Percentiles rank a stretch among this genome's conserved stretches.
phyloP scores from a whole-genome alignment of 108 stramenopile species.

The Discostella stelligeroides region DNA sequence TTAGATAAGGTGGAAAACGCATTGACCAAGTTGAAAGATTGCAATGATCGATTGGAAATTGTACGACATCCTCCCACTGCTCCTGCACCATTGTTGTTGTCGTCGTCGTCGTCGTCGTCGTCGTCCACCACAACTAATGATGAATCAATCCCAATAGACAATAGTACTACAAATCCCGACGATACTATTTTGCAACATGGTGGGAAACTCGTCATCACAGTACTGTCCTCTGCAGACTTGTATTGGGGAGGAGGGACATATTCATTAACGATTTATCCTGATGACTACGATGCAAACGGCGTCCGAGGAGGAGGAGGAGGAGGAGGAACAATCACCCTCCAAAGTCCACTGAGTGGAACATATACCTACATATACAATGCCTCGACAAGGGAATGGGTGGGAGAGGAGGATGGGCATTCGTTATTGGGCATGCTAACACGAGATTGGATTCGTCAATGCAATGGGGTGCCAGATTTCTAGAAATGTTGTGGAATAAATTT shows the following conservation, averaged over 20 bases:
- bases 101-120: neutral
- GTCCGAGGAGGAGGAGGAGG: conserved; percentile 31
- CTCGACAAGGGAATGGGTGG: conserved; percentile 68
- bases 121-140: neutral
- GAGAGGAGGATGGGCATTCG: conserved; percentile 69
- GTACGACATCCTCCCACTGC: conserved; percentile 28
- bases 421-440: conserved; percentile 80
- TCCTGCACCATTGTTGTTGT: too few species aligned
- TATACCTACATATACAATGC: conserved; percentile 61
- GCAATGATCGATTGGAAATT: conserved; percentile 64
- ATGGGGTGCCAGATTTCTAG: conserved; percentile 80
- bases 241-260: conserved; percentile 57
- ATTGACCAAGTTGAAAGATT: conserved; percentile 59
- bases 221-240: conserved; percentile 56
- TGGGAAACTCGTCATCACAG: conserved; percentile 57
- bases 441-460: conserved; percentile 81
- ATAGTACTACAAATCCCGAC: conserved; percentile 4
- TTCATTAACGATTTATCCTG: conserved; percentile 27
- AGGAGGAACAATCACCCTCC: conserved; percentile 48
- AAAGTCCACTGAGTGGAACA: conserved; percentile 74
- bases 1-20: conserved; percentile 64
- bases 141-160: neutral
- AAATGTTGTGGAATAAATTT: too few species aligned
- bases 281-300: conserved; percentile 37
- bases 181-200: conserved; percentile 29